Evolutionary conservation across 2,329 filamentous ascomycete genomes (phyloP), one percentile per base, ranked within the genome.

Genomic region (Colletotrichum sp.): DNA sequence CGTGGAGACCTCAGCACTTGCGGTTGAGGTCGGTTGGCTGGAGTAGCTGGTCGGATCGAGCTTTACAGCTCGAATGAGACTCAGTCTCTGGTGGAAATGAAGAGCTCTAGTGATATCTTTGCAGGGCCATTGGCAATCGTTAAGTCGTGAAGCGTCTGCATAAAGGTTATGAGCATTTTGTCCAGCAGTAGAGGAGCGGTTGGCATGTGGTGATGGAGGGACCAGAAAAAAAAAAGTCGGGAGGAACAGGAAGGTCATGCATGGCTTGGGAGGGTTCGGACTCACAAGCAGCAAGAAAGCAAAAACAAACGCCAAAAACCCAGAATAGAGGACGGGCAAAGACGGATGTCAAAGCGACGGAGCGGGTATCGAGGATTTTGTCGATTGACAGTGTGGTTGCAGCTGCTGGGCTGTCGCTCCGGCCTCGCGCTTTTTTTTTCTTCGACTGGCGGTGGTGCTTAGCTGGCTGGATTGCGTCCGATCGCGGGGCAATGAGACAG

Each of bases 101-200:
- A 75, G 74, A 81, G 80, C 71, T 81, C 79, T 82, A 82, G 76
- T 79, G 83, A 82, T 85, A 83, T 86, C 79, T 84, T 79, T 72
- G 78, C 79, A 79, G 76, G 78, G 81, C 80, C 83, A 85, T 86
- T 74, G 77, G 65, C 32, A 76, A 79, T 81, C 79, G 81, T 81
- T 69, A 82, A 48, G 79, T 82, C 81, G 79, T 83, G 70, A 81
- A 76, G 76, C 38, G 59, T 63, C 75, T 76, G 72, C 38, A 64
- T 16, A 62, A 8, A 43, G 43, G 48, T 62, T 65, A 74, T 73
- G 52, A 76, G 71, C 38, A 76, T 21, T 3, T 55, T 28, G 32
- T n/a, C 59, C 21, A 63, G 32, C 13, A 24, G 24, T 26, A 63
- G 36, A 63, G 30, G 16, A 38, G n/a, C 4, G 16, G 18, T 48